These are phyloP conservation scores for Mycena metata DNA, from an alignment of 768 basidiomycete genomes.

Conservation along the genomic window DNA sequence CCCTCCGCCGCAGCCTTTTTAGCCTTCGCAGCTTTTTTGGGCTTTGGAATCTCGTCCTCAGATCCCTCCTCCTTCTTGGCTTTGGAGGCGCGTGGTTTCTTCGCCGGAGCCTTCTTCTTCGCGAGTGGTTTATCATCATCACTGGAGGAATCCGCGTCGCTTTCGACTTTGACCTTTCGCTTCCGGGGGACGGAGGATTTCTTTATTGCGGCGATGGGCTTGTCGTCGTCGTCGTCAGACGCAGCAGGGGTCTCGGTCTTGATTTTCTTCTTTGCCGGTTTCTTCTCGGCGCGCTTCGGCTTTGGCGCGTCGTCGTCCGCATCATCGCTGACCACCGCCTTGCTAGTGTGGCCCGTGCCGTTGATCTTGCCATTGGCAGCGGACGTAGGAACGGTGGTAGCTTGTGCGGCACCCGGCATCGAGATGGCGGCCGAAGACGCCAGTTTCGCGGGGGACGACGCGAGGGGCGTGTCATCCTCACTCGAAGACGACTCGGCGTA, in stretches of 20 bases:
- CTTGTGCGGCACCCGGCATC: conserved; percentile 57
- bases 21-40: conserved; percentile 59
- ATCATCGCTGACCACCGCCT: conserved; percentile 51
- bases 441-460: conserved; percentile 78
- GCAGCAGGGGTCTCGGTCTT: conserved; percentile 64
- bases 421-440: conserved; percentile 52
- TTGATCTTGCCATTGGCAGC: conserved; percentile 58
- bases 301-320: conserved; percentile 60
- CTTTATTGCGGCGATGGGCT: conserved; percentile 52
- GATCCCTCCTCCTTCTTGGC: conserved; percentile 62
- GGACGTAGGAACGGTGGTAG: conserved; percentile 51
- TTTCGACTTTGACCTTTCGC: conserved; percentile 65
- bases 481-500: conserved; percentile 65
- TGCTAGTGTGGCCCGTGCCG: conserved; percentile 50
- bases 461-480: conserved; percentile 80
- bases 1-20: conserved; percentile 59
- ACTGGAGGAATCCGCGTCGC: conserved; percentile 60
- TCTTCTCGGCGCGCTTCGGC: conserved; percentile 69
- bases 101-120: conserved; percentile 60
- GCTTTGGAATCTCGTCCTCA: conserved; percentile 54
- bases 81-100: conserved; percentile 66
- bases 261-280: conserved; percentile 75
- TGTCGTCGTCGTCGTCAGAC: conserved; percentile 55
- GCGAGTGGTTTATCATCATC: conserved; percentile 55
- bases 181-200: conserved; percentile 55